phyloP scores from a whole-genome alignment of 139 green algal species.

The Chlorella sp. region DNA sequence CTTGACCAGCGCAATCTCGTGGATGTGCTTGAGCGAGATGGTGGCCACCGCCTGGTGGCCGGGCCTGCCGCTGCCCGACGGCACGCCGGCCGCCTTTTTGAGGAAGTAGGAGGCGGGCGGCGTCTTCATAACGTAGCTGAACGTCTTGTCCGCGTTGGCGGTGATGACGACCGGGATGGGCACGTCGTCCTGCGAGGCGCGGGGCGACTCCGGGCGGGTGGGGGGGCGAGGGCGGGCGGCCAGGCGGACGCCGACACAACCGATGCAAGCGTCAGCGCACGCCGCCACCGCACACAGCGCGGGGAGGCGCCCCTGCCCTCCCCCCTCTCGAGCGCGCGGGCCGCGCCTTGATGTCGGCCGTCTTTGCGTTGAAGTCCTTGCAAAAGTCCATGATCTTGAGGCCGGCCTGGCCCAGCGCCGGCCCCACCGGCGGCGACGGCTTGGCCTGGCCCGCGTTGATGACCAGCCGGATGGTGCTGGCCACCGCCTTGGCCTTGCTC shows the following conservation, averaged over 20 bases:
- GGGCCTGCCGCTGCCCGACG: conserved; percentile 62
- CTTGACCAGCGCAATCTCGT: conserved; percentile 92
- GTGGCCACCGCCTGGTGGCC: conserved; percentile 77
- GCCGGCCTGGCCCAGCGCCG: conserved; percentile 93
- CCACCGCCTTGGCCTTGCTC: conserved; percentile 57
- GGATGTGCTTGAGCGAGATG: conserved; percentile 92
- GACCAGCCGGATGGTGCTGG: conserved; percentile 81
- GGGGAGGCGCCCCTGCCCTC: too few species aligned
- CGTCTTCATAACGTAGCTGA: conserved; percentile 75
- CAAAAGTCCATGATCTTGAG: conserved; percentile 99
- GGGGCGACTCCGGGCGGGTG: too few species aligned
- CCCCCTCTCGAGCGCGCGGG: too few species aligned
- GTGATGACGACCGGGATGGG: conserved; percentile 71
- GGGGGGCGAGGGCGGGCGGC: too few species aligned
- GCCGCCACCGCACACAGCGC: too few species aligned
- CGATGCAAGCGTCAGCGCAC: too few species aligned
- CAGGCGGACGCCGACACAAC: too few species aligned
- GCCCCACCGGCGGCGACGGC: conserved; percentile 91
- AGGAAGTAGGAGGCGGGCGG: conserved; percentile 90
- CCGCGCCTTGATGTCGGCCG: conserved; percentile 73
- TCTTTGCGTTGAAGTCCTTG: conserved; percentile 99
- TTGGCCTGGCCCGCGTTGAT: conserved; percentile 95
- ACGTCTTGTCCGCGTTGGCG: conserved; percentile 89
- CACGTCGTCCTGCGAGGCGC: conserved; percentile 55
- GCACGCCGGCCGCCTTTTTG: conserved; percentile 79